phyloP scores from a whole-genome alignment of 805 yeast genomes.

The Dipodascus albidus region DNA sequence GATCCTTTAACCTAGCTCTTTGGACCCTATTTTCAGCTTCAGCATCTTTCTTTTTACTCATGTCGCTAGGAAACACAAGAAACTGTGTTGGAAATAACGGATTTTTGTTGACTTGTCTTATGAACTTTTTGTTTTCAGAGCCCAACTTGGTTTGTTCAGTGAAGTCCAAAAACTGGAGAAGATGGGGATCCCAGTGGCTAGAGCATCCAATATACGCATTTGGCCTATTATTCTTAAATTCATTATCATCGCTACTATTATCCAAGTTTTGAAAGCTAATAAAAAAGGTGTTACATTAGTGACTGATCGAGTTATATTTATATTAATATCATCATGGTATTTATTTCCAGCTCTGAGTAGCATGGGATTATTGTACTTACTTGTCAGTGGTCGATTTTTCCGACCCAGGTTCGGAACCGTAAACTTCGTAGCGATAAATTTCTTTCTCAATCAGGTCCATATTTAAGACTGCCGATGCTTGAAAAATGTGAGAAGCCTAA shows the following conservation, averaged over 20 bases:
- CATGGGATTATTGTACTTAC: no score
- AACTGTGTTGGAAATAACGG: slow-evolving; percentile 19
- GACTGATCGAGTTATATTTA: neutral
- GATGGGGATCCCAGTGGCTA: slow-evolving; percentile 24
- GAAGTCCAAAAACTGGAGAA: slow-evolving; percentile 17
- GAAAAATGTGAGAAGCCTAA: no score
- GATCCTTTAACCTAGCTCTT: slow-evolving; percentile 7
- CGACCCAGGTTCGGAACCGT: neutral
- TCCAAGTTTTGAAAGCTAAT: no score
- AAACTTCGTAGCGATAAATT: neutral
- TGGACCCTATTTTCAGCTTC: slow-evolving; percentile 8
- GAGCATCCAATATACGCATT: slow-evolving; percentile 17
- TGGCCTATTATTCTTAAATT: neutral
- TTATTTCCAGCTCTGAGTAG: no score
- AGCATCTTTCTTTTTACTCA: neutral
- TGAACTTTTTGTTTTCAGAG: slow-evolving; percentile 19
- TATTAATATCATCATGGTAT: no score
- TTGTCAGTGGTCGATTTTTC: neutral
- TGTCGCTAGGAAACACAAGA: slow-evolving; percentile 12
- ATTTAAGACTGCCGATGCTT: neutral
- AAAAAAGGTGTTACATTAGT: no score
- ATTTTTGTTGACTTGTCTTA: slow-evolving; percentile 16
- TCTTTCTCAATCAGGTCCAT: neutral
- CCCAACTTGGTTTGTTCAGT: slow-evolving; percentile 13
- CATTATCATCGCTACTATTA: neutral